These are phyloP conservation scores for Neoarthrinium moseri DNA, from an alignment of 2,329 filamentous ascomycete genomes.

Conservation along the genomic window DNA sequence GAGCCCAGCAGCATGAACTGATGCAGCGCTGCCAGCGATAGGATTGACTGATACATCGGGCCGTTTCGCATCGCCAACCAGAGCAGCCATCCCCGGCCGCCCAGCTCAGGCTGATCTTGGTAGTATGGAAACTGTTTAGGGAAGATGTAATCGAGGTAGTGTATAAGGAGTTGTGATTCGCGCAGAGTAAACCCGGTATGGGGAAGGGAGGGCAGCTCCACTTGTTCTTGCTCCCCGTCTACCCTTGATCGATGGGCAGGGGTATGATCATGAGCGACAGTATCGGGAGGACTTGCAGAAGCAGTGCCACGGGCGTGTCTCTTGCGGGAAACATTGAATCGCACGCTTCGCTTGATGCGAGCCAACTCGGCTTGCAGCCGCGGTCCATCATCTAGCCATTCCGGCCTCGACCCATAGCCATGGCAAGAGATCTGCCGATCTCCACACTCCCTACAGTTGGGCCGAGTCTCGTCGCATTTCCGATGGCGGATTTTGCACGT, in stretches of 20 bases:
- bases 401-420: constrained; percentile 50
- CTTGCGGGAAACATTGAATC: too few relatives aligned
- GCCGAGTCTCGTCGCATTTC: constrained; percentile 56
- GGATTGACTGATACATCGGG: not conserved
- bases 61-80: not conserved
- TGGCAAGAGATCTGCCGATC: constrained; percentile 58
- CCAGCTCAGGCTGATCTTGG: constrained; percentile 50
- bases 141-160: constrained; percentile 62
- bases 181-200: not conserved
- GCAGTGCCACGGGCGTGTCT: constrained; percentile 41
- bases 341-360: constrained; percentile 55
- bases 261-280: not conserved
- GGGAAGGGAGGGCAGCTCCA: not conserved
- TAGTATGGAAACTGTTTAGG: constrained; percentile 65
- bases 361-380: constrained; percentile 50
- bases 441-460: constrained; percentile 49
- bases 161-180: constrained; percentile 42
- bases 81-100: constrained; percentile 63
- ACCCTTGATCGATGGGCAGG: not conserved
- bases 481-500: constrained; percentile 61
- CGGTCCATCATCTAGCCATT: constrained; percentile 55
- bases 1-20: not conserved
- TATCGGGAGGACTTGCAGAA: not conserved
- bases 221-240: not conserved
- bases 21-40: not conserved